A percentile compares a stretch with the other conserved stretches of the same genome.
Conservation (phyloP, 1,284 basidiomycete species). For the Ustilago cynodontis region DNA sequence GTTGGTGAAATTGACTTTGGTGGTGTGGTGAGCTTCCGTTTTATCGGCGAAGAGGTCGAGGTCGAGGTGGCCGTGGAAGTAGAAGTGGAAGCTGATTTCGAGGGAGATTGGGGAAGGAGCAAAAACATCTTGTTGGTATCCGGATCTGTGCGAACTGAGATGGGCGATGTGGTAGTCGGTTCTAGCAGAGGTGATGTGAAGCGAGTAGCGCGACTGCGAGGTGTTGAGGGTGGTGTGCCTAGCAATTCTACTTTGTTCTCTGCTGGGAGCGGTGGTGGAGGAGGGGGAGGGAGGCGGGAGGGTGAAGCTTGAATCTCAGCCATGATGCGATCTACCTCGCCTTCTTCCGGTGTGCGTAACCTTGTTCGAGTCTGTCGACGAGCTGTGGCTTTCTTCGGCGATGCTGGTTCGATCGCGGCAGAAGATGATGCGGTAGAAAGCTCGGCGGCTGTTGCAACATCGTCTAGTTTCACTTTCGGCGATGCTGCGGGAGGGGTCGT, state of each 20-base stretch:
- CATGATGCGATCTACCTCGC: conserved; percentile 50
- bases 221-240: conserved; percentile 41
- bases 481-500: neutral
- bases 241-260: conserved; percentile 14
- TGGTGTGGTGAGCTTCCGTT: conserved; percentile 35
- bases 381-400: conserved; percentile 26
- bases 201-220: conserved; percentile 8
- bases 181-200: conserved; percentile 38
- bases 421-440: neutral
- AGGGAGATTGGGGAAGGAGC: conserved; percentile 24
- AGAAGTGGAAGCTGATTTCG: neutral
- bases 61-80: neutral
- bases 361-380: conserved; percentile 25
- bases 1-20: conserved; percentile 36
- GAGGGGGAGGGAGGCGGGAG: conserved; percentile 12
- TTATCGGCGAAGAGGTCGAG: conserved; percentile 20
- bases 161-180: conserved; percentile 46
- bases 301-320: conserved; percentile 24
- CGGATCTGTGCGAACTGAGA: conserved; percentile 54
- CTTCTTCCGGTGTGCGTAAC: conserved; percentile 36
- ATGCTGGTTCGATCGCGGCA: neutral
- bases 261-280: conserved; percentile 6
- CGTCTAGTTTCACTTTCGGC: neutral
- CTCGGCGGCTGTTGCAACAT: neutral
- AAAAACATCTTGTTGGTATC: conserved; percentile 56